Evolutionary conservation across 2,329 filamentous ascomycete genomes (phyloP).

Genomic region (Fusarium luffae): DNA sequence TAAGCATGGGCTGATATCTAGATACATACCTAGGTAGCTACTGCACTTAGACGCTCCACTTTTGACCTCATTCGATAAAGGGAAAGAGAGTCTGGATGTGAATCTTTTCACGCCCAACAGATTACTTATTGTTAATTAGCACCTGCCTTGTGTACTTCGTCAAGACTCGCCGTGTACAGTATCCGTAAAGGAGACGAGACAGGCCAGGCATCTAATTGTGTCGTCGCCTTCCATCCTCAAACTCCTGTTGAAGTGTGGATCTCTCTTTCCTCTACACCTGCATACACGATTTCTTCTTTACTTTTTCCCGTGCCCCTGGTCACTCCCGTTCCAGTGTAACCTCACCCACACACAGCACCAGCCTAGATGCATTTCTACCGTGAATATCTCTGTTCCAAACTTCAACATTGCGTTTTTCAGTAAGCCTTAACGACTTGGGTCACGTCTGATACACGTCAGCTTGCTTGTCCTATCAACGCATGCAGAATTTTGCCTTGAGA

Average conservation of each 20-base stretch:
- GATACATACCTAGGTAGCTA: neutral
- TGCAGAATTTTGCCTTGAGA: neutral
- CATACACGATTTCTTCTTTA: slow-evolving; percentile 44
- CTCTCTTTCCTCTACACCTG: slow-evolving; percentile 30
- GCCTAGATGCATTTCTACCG: neutral
- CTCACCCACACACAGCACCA: slow-evolving; percentile 32
- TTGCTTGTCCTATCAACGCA: slow-evolving; percentile 16
- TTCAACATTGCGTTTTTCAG: slow-evolving; percentile 2
- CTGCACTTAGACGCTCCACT: slow-evolving; percentile 19
- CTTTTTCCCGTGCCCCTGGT: slow-evolving; percentile 41
- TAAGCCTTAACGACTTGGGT: slow-evolving; percentile 16
- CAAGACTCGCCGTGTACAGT: neutral
- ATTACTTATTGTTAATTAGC: neutral
- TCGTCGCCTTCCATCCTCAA: slow-evolving; percentile 2
- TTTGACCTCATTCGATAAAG: slow-evolving; percentile 29
- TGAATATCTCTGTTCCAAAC: neutral
- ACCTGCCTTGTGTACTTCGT: neutral
- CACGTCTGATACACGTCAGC: slow-evolving; percentile 33
- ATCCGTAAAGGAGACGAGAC: neutral
- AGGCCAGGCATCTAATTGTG: neutral
- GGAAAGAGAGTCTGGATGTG: slow-evolving; percentile 17
- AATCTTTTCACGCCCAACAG: slow-evolving; percentile 26
- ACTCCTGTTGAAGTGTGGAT: slow-evolving; percentile 17
- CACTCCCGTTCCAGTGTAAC: slow-evolving; percentile 33
- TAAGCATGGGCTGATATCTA: slow-evolving; percentile 11